Evolutionary conservation across 2,329 filamentous ascomycete species (phyloP), one percentile per base, ranked within the genome.

Genomic region (Magnaporthiopsis rhizophila): DNA sequence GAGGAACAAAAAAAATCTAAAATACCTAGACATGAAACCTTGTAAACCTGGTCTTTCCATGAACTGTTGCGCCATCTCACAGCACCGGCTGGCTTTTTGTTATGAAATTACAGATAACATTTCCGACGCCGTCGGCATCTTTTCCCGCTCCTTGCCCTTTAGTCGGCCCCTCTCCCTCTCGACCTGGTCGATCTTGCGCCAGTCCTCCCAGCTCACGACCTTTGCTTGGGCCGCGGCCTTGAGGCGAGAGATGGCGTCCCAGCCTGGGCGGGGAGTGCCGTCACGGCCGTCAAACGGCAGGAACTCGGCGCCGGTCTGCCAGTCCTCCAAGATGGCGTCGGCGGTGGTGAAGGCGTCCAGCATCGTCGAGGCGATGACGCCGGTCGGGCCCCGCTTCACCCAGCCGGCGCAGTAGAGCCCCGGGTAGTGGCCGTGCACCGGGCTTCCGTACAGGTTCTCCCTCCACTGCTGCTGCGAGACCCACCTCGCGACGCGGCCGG

Each of bases 351-450:
- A 99, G 0, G 95, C 94, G 74, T 99, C 95, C 66, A 89, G 86
- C 92, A 99, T 96, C 0, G 95, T 99, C 36, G 89, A 92, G 1
- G 94, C 94, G 74, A 99, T 99, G 3, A 98, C 93, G 2, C 95
- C 95, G 0, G 92, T 97, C 0, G 95, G 94, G 0, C 95, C 95
- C 50, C 89, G 86, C 78, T 98, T 98, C 12, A 97, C 92, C 95
- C 95, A 99, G 0, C 95, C 95, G 21, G 94, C 90, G 68, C 92
- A 96, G 77, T 99, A 99, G 34, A 97, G 76, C 0, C 94, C 92
- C 0, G 88, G 86, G 71, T 74, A 84, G 72, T 68, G 79, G 71
- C 66, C 81, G 76, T 68, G 79, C 69, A 63, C 80, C 70, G 58
- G 66, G 70, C 66, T 65, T n/a, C 36, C 30, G 12, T 18, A 15